Percentiles rank a stretch among this genome's conserved stretches.
phyloP scores from a whole-genome alignment of 768 basidiomycete genomes.

The Termitomyces sp. region DNA sequence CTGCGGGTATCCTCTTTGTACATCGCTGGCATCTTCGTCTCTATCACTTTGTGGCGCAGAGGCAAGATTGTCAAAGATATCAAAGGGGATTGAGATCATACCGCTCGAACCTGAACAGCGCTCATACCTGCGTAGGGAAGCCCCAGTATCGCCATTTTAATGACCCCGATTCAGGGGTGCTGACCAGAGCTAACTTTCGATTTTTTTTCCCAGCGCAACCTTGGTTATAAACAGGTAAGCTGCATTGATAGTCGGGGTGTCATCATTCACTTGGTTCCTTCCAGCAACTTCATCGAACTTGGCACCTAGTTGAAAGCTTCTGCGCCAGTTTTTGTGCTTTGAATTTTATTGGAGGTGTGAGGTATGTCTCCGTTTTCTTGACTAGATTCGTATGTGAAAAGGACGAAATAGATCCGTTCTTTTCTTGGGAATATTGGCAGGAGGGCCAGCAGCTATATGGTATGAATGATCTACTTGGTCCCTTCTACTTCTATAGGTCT shows the following conservation, averaged over 20 bases:
- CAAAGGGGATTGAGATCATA: constrained; percentile 87
- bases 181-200: constrained; percentile 42
- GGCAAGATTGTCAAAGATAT: constrained; percentile 20
- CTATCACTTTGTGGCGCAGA: constrained; percentile 17
- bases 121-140: constrained; percentile 99
- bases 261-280: constrained; percentile 8
- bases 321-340: constrained; percentile 85
- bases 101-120: constrained; percentile 98
- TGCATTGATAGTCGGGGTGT: neutral
- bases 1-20: constrained; percentile 82
- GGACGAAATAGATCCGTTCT: constrained; percentile 51
- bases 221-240: constrained; percentile 78
- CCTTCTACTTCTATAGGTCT: constrained; percentile 8
- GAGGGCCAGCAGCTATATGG: constrained; percentile 87
- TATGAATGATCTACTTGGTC: constrained; percentile 19
- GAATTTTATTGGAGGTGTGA: constrained; percentile 85
- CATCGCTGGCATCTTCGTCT: constrained; percentile 14
- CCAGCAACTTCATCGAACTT: constrained; percentile 83
- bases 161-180: constrained; percentile 29
- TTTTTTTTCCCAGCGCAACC: constrained; percentile 44
- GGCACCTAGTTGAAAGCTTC: constrained; percentile 81
- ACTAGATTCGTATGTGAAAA: neutral
- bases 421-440: constrained; percentile 78
- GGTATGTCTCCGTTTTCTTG: constrained; percentile 36
- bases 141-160: constrained; percentile 57